Evolutionary conservation across 371 early-diverging fungal species (phyloP).

Genomic region (Apophysomyces variabilis): DNA sequence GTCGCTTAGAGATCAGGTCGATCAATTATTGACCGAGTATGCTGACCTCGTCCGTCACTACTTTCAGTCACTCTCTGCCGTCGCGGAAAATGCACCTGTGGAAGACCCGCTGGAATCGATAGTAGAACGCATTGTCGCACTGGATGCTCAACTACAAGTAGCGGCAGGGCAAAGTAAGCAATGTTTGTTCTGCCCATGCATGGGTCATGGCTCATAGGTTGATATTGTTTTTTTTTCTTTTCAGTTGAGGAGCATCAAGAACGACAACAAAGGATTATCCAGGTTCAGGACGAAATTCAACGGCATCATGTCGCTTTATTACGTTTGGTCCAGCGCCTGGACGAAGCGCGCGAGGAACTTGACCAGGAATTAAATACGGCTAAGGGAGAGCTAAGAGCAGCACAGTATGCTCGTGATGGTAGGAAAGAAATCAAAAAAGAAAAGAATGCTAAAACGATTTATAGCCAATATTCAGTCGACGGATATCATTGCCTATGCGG

Average conservation of each 20-base stretch:
- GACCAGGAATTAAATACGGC: slow-evolving; percentile 37
- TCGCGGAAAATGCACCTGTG: slow-evolving; percentile 33
- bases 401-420: slow-evolving; percentile 43
- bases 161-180: slow-evolving; percentile 46
- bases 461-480: slow-evolving; percentile 53
- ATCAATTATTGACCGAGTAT: slow-evolving; percentile 44
- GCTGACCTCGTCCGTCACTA: slow-evolving; percentile 37
- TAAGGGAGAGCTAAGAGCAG: slow-evolving; percentile 41
- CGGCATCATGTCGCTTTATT: slow-evolving; percentile 41
- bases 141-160: slow-evolving; percentile 41
- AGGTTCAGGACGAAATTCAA: slow-evolving; percentile 51
- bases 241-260: slow-evolving; percentile 53
- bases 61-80: slow-evolving; percentile 34
- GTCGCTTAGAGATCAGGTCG: slow-evolving; percentile 53
- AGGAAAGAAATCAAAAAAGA: slow-evolving; percentile 2
- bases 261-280: slow-evolving; percentile 47
- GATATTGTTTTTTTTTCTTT: neutral
- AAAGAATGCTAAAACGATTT: neutral
- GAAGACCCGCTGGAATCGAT: slow-evolving; percentile 31
- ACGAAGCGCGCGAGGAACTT: slow-evolving; percentile 34
- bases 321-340: slow-evolving; percentile 37
- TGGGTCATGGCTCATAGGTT: neutral
- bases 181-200: neutral
- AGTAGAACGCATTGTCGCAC: slow-evolving; percentile 34
- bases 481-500: slow-evolving; percentile 54